A percentile compares a stretch with the other conserved stretches of the same genome.
These are phyloP conservation scores for Sordariomycetes sp. DNA, from an alignment of 2,329 filamentous ascomycete species.

Conservation along the genomic window DNA sequence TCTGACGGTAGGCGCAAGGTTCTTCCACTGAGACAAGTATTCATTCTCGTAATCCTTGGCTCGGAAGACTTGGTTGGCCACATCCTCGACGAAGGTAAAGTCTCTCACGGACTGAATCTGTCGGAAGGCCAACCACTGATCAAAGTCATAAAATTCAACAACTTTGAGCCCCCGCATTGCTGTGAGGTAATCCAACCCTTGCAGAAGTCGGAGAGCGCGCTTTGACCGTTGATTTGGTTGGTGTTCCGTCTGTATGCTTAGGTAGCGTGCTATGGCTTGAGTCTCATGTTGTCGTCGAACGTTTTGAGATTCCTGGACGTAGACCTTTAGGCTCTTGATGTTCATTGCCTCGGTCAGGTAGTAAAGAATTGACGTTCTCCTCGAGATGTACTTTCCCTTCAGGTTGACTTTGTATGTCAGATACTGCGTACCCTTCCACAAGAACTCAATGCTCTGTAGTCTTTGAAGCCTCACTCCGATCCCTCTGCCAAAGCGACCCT, in stretches of 20 bases:
- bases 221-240: constrained; percentile 30
- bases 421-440: constrained; percentile 28
- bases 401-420: constrained; percentile 10
- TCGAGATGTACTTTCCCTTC: background rate
- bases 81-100: constrained; percentile 16
- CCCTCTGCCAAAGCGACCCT: constrained; percentile 33
- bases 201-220: constrained; percentile 27
- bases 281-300: constrained; percentile 29
- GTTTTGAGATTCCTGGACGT: constrained; percentile 27
- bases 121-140: constrained; percentile 10
- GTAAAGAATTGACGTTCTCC: constrained; percentile 1
- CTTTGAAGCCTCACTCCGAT: constrained; percentile 31
- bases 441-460: constrained; percentile 32
- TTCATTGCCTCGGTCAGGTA: constrained; percentile 25
- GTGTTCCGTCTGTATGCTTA: constrained; percentile 15
- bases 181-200: constrained; percentile 34
- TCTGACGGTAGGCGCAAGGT: constrained; percentile 9
- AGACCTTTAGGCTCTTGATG: constrained; percentile 28
- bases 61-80: constrained; percentile 13
- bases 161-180: constrained; percentile 31
- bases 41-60: constrained; percentile 7
- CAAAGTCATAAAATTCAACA: constrained; percentile 31
- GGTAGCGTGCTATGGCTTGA: constrained; percentile 8
- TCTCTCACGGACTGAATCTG: constrained; percentile 14
- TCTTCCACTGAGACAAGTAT: constrained; percentile 8